Percentiles rank a stretch among this genome's conserved stretches.
Evolutionary conservation across 495 filamentous ascomycete species (phyloP).

Genomic region (Penicillium argentinense): DNA sequence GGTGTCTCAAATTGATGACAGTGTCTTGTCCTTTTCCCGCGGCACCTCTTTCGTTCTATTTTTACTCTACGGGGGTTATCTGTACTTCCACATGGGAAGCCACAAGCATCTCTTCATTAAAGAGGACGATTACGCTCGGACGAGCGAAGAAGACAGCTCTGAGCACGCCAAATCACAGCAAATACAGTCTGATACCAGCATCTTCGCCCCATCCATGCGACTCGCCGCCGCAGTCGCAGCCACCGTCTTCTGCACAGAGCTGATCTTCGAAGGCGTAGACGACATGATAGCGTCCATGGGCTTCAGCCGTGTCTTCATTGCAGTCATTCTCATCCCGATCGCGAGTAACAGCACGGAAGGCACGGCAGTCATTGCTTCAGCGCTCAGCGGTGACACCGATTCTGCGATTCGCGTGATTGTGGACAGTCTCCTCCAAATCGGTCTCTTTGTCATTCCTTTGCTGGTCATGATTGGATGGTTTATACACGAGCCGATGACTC

Average conservation of each 20-base stretch:
- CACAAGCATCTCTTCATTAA: constrained; percentile 33
- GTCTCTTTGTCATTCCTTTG: constrained; percentile 38
- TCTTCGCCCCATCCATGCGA: constrained; percentile 21
- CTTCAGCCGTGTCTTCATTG: constrained; percentile 21
- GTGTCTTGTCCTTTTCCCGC: constrained; percentile 34
- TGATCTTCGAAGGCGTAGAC: constrained; percentile 20
- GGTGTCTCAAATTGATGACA: constrained; percentile 36
- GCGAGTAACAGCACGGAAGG: constrained; percentile 29
- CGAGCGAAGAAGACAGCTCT: background rate
- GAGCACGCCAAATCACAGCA: background rate
- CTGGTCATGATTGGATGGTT: constrained; percentile 41
- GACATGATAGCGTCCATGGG: constrained; percentile 16
- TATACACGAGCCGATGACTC: constrained; percentile 26
- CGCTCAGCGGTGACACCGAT: constrained; percentile 26
- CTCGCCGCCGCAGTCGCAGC: constrained; percentile 19
- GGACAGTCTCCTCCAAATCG: constrained; percentile 28
- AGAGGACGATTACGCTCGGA: constrained; percentile 16
- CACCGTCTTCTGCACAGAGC: constrained; percentile 25
- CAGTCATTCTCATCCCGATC: constrained; percentile 28
- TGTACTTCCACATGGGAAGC: constrained; percentile 48
- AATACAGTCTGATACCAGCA: constrained; percentile 21
- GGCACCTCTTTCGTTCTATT: constrained; percentile 53
- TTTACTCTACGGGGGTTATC: constrained; percentile 66
- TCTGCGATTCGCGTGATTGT: constrained; percentile 25
- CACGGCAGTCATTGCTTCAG: constrained; percentile 18